phyloP scores from a whole-genome alignment of 148 eudicot genomes.

The Fagopyrum esculentum region DNA sequence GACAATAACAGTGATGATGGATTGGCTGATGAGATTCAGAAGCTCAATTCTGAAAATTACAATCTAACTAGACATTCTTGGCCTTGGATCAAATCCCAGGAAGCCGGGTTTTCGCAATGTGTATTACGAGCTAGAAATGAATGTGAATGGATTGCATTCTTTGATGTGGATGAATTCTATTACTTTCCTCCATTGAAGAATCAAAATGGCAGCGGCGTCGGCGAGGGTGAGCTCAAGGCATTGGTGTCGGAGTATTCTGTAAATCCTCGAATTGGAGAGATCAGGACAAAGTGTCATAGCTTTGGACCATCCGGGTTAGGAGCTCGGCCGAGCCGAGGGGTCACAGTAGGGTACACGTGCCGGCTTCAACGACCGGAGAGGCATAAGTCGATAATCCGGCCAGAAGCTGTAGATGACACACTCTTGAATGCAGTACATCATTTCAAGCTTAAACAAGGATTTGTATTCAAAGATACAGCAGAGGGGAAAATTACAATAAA shows the following conservation, averaged over 20 bases:
- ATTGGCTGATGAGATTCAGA: slow-evolving; percentile 36
- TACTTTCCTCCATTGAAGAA: slow-evolving; percentile 42
- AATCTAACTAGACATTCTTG: slow-evolving; percentile 71
- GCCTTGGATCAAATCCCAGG: slow-evolving; percentile 99
- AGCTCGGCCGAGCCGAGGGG: slow-evolving; percentile 49
- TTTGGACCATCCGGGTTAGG: slow-evolving; percentile 90
- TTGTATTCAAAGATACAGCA: slow-evolving; percentile 37
- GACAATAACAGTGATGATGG: slow-evolving; percentile 90
- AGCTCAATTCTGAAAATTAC: slow-evolving; percentile 48
- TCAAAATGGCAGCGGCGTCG: not conserved
- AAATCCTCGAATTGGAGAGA: slow-evolving; percentile 47
- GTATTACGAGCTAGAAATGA: slow-evolving; percentile 59
- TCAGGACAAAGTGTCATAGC: slow-evolving; percentile 76
- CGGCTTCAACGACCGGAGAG: slow-evolving; percentile 78
- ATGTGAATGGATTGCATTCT: slow-evolving; percentile 85
- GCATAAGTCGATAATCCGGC: slow-evolving; percentile 79
- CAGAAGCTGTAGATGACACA: slow-evolving; percentile 58
- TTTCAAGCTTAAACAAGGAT: slow-evolving; percentile 60
- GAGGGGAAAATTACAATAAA: slow-evolving; percentile 49
- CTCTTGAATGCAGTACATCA: slow-evolving; percentile 89
- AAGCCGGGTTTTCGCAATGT: slow-evolving; percentile 94
- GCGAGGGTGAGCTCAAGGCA: slow-evolving; percentile 32
- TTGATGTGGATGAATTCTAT: slow-evolving; percentile 90
- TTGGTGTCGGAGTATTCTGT: slow-evolving; percentile 47
- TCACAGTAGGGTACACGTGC: slow-evolving; percentile 85